Percentiles rank a stretch among this genome's conserved stretches.
Evolutionary conservation across 2,329 filamentous ascomycete species (phyloP).

Genomic region (Phialophora verrucosa): DNA sequence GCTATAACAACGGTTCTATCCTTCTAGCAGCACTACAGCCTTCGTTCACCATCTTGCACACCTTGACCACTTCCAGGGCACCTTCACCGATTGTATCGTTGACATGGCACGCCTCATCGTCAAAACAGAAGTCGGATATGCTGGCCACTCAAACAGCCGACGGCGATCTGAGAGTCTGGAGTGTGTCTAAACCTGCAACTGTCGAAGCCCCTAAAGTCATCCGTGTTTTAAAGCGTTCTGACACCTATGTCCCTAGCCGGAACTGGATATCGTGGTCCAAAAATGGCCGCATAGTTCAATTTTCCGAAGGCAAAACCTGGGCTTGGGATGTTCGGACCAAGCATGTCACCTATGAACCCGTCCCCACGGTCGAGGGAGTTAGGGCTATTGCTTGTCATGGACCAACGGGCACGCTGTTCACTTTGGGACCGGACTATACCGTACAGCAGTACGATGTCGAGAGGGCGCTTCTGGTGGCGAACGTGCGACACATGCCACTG

Average conservation of each 20-base stretch:
- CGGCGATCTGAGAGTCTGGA: slow-evolving; percentile 94
- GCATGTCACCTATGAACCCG: slow-evolving; percentile 85
- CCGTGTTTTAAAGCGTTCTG: slow-evolving; percentile 76
- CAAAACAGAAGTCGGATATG: slow-evolving; percentile 97
- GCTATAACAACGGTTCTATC: slow-evolving; percentile 93
- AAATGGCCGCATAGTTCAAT: slow-evolving; percentile 94
- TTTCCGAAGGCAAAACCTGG: slow-evolving; percentile 86
- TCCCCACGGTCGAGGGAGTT: slow-evolving; percentile 83
- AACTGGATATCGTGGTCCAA: slow-evolving; percentile 99
- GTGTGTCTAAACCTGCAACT: slow-evolving; percentile 79
- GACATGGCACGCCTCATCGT: slow-evolving; percentile 94
- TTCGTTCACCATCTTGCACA: slow-evolving; percentile 91
- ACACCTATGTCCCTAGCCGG: slow-evolving; percentile 70
- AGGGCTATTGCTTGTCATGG: slow-evolving; percentile 86
- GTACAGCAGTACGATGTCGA: slow-evolving; percentile 96
- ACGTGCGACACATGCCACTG: slow-evolving; percentile 83
- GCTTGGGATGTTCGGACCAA: slow-evolving; percentile 99
- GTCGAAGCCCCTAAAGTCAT: slow-evolving; percentile 84
- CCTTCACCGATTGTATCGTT: slow-evolving; percentile 87
- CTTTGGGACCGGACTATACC: slow-evolving; percentile 82
- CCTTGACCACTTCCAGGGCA: slow-evolving; percentile 78
- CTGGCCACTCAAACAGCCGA: slow-evolving; percentile 89
- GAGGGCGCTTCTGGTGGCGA: slow-evolving; percentile 79
- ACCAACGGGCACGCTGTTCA: slow-evolving; percentile 89
- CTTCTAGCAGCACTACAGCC: slow-evolving; percentile 88